These are phyloP conservation scores for Novymonas esmeraldas DNA, from an alignment of 208 protist genomes.

Conservation along the genomic window DNA sequence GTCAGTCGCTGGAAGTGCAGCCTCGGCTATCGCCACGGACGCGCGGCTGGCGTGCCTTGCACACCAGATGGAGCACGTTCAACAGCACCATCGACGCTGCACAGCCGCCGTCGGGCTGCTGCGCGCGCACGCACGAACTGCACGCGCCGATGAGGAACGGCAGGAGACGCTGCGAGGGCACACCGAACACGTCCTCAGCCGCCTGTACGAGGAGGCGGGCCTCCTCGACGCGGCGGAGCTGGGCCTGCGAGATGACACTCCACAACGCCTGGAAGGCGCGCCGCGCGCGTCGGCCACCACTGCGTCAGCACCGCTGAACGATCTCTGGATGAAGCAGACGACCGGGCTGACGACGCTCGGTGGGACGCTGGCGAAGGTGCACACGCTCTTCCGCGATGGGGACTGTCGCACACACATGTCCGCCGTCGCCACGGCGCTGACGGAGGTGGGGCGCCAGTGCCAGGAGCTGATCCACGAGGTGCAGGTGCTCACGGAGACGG, in stretches of 20 bases:
- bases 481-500: conserved; percentile 8
- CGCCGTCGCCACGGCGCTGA: conserved; percentile 16
- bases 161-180: neutral
- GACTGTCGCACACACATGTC: conserved; percentile 25
- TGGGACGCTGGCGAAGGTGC: conserved; percentile 29
- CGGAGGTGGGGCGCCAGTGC: conserved; percentile 21
- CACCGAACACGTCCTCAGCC: neutral
- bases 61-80: conserved; percentile 21
- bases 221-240: too few species aligned
- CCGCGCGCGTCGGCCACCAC: too few species aligned
- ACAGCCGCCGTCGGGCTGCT: conserved; percentile 5
- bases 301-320: too few species aligned
- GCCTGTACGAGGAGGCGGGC: neutral
- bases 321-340: conserved; percentile 19
- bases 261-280: too few species aligned
- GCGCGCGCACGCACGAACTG: neutral
- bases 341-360: conserved; percentile 16
- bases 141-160: neutral
- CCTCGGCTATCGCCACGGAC: neutral
- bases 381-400: conserved; percentile 23
- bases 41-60: conserved; percentile 12
- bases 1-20: neutral
- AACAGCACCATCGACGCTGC: conserved; percentile 9
- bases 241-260: too few species aligned
- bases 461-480: conserved; percentile 14